Evolutionary conservation across 441 rosid genomes (phyloP), one percentile per base, ranked within the genome.

Genomic region (Erodium texanum): DNA sequence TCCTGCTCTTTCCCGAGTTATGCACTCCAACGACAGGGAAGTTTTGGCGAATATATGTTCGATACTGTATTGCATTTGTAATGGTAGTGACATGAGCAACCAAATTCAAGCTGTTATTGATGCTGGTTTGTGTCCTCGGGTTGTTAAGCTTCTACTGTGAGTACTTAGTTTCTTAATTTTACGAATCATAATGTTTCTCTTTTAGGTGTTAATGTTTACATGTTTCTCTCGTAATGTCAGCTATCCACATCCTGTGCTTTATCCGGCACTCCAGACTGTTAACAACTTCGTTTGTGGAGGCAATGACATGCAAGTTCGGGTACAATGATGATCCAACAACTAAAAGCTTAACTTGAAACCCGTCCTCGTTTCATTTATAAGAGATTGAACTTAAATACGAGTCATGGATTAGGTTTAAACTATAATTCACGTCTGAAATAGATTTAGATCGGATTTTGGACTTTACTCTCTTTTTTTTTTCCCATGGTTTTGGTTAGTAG

Each of bases 401-500:
- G n/a, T n/a, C n/a, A n/a, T n/a, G n/a, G n/a, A n/a, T n/a, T n/a
- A n/a, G n/a, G n/a, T n/a, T n/a, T n/a, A n/a, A n/a, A n/a, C n/a
- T n/a, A n/a, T n/a, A n/a, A n/a, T n/a, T n/a, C n/a, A n/a, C n/a
- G n/a, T n/a, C n/a, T n/a, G n/a, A n/a, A n/a, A n/a, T n/a, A n/a
- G n/a, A n/a, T n/a, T n/a, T n/a, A n/a, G n/a, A n/a, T n/a, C n/a
- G n/a, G n/a, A n/a, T n/a, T n/a, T n/a, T n/a, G n/a, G n/a, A n/a
- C n/a, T n/a, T n/a, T n/a, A n/a, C n/a, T n/a, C n/a, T n/a, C n/a
- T n/a, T n/a, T n/a, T n/a, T n/a, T n/a, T n/a, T n/a, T n/a, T n/a
- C n/a, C n/a, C n/a, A n/a, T n/a, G 58, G 58, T 50, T 50, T 50
- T 50, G 58, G 18, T 50, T n/a, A n/a, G n/a, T 19, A 50, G 58